Evolutionary conservation across 2,329 filamentous ascomycete species (phyloP).

Genomic region (Pseudogymnoascus sp.): DNA sequence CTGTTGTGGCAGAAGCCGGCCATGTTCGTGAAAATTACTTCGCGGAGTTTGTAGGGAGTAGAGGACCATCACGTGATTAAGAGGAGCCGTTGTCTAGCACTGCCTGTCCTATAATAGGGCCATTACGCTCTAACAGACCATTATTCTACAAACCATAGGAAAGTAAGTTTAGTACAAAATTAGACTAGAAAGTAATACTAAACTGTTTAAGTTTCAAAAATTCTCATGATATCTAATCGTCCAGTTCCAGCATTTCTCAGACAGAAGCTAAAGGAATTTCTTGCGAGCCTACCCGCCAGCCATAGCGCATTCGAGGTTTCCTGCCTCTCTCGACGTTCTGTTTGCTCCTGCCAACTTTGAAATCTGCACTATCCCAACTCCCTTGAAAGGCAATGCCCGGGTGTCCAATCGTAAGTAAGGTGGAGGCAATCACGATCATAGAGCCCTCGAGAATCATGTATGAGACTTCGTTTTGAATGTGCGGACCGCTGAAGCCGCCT

Average conservation of each 20-base stretch:
- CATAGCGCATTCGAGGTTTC: not conserved
- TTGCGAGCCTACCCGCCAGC: not conserved
- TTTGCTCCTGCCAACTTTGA: not conserved
- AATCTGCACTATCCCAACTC: slow-evolving; percentile 12
- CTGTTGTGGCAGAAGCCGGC: too few relatives aligned
- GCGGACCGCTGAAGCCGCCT: slow-evolving; percentile 40
- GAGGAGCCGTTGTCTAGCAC: too few relatives aligned
- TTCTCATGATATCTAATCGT: too few relatives aligned
- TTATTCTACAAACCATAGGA: too few relatives aligned
- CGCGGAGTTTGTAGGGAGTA: too few relatives aligned
- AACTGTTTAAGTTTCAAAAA: too few relatives aligned
- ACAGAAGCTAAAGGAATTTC: not conserved
- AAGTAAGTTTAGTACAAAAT: too few relatives aligned
- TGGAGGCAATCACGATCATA: slow-evolving; percentile 27
- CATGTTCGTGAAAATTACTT: too few relatives aligned
- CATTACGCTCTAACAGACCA: too few relatives aligned
- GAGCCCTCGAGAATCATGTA: slow-evolving; percentile 38
- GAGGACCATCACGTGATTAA: too few relatives aligned
- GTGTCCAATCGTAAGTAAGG: slow-evolving; percentile 25
- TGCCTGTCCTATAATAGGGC: too few relatives aligned
- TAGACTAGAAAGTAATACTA: too few relatives aligned
- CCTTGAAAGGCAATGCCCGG: slow-evolving; percentile 22
- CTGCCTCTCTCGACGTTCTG: not conserved
- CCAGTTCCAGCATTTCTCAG: not conserved
- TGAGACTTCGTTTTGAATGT: slow-evolving; percentile 36